These are phyloP conservation scores for Globisporangium rhizosaccharum DNA, from an alignment of 352 stramenopile genomes.

Conservation along the genomic window DNA sequence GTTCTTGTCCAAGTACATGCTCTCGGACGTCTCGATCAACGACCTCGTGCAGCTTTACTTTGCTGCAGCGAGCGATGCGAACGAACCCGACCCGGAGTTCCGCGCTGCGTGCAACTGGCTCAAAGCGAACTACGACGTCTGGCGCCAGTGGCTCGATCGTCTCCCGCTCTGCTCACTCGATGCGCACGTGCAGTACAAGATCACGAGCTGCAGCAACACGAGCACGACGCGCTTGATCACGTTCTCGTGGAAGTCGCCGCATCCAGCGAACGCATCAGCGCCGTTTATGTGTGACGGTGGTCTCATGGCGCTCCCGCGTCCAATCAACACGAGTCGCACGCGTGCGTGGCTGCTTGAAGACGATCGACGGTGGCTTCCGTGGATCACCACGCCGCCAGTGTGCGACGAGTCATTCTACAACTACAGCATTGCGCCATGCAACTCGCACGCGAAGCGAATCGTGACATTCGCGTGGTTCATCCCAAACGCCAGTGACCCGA, in stretches of 20 bases:
- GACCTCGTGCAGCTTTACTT: conserved; percentile 27
- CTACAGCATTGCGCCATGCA: conserved; percentile 32
- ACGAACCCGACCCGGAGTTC: conserved; percentile 27
- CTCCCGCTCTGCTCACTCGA: conserved; percentile 18
- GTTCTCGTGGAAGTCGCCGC: conserved; percentile 27
- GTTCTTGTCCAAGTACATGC: conserved; percentile 27
- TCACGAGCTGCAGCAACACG: conserved; percentile 21
- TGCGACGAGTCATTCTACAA: conserved; percentile 38
- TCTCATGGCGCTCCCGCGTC: conserved; percentile 15
- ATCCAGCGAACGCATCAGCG: conserved; percentile 23
- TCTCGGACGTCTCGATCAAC: conserved; percentile 36
- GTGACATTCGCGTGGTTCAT: conserved; percentile 41
- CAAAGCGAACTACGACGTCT: conserved; percentile 40
- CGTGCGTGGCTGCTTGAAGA: conserved; percentile 33
- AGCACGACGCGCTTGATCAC: conserved; percentile 14
- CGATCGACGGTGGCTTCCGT: conserved; percentile 21
- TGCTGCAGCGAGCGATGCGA: conserved; percentile 1
- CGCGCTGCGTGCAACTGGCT: conserved; percentile 42
- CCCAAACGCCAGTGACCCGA: conserved; percentile 10
- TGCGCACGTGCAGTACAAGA: conserved; percentile 24
- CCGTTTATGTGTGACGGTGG: conserved; percentile 45
- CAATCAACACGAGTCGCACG: conserved; percentile 29
- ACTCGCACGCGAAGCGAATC: conserved; percentile 16
- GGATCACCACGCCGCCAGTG: conserved; percentile 20
- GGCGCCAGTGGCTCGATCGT: conserved; percentile 38